Conservation (phyloP, 768 basidiomycete species). For the Glaciozyma martinii region DNA sequence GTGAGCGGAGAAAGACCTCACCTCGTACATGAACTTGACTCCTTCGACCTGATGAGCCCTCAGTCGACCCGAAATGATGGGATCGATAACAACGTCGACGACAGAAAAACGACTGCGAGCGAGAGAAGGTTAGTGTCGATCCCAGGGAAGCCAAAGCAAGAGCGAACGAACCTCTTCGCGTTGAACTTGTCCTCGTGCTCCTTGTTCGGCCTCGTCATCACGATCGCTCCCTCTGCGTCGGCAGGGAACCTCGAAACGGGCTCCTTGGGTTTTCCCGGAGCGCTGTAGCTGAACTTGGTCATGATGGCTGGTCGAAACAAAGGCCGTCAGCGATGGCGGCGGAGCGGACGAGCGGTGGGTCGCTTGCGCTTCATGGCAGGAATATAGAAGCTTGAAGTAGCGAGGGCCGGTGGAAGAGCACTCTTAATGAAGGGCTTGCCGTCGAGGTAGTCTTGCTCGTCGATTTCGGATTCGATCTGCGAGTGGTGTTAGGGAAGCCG, state of each 20-base stretch:
- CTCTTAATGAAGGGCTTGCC: neutral
- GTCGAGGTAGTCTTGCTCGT: neutral
- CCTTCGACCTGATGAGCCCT: constrained; percentile 86
- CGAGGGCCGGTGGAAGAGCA: neutral
- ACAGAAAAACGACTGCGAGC: constrained; percentile 53
- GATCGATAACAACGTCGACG: constrained; percentile 75
- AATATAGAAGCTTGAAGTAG: neutral
- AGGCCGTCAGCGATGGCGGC: neutral
- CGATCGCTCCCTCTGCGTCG: constrained; percentile 60
- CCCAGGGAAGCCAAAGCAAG: no score
- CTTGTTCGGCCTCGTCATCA: constrained; percentile 70
- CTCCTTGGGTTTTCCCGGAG: neutral
- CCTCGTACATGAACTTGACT: constrained; percentile 85
- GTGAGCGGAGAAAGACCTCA: neutral
- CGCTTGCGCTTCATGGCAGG: neutral
- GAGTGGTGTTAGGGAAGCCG: neutral
- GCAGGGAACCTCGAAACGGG: constrained; percentile 55
- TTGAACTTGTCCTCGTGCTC: constrained; percentile 60
- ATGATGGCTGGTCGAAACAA: neutral
- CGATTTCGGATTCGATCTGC: neutral
- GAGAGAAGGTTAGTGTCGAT: no score
- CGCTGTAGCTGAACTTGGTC: neutral
- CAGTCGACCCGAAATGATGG: constrained; percentile 63
- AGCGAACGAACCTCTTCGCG: constrained; percentile 54
- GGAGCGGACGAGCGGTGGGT: neutral